These are phyloP conservation scores for Sclerotinia minor DNA, from an alignment of 2,329 filamentous ascomycete species.

Conservation along the genomic window DNA sequence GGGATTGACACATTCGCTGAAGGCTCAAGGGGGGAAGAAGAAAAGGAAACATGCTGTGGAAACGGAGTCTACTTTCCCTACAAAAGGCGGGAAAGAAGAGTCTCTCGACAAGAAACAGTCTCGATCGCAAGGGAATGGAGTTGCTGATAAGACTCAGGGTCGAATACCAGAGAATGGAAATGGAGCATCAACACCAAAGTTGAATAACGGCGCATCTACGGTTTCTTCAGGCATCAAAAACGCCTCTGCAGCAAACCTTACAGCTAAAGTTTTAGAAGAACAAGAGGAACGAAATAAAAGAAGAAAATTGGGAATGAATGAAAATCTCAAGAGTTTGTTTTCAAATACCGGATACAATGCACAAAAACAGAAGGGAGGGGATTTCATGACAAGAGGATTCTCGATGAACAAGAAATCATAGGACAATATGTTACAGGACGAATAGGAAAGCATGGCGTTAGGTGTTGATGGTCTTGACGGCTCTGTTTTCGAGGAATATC, in stretches of 20 bases:
- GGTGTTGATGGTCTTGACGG: neutral
- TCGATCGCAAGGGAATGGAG: slow-evolving; percentile 35
- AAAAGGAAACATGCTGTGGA: slow-evolving; percentile 65
- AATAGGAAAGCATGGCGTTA: slow-evolving; percentile 1
- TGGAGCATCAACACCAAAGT: slow-evolving; percentile 28
- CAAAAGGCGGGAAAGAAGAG: slow-evolving; percentile 8
- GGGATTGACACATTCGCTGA: slow-evolving; percentile 81
- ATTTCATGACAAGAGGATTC: slow-evolving; percentile 61
- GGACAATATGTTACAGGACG: neutral
- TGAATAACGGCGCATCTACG: slow-evolving; percentile 41
- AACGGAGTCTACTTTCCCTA: slow-evolving; percentile 40
- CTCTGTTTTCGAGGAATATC: neutral
- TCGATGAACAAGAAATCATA: slow-evolving; percentile 48
- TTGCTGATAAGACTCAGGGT: slow-evolving; percentile 34
- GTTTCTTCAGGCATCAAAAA: slow-evolving; percentile 72
- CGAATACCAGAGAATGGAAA: slow-evolving; percentile 36
- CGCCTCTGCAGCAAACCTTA: slow-evolving; percentile 77
- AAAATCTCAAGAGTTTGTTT: slow-evolving; percentile 57
- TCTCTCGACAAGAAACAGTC: slow-evolving; percentile 33
- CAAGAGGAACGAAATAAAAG: slow-evolving; percentile 81
- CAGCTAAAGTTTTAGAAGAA: slow-evolving; percentile 82
- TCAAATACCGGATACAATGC: slow-evolving; percentile 47
- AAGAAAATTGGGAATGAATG: slow-evolving; percentile 63
- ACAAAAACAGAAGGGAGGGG: slow-evolving; percentile 45
- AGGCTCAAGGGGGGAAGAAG: slow-evolving; percentile 69